These are phyloP conservation scores for Aspergillus flavus DNA, from an alignment of 2,329 filamentous ascomycete species.

Conservation along the genomic window DNA sequence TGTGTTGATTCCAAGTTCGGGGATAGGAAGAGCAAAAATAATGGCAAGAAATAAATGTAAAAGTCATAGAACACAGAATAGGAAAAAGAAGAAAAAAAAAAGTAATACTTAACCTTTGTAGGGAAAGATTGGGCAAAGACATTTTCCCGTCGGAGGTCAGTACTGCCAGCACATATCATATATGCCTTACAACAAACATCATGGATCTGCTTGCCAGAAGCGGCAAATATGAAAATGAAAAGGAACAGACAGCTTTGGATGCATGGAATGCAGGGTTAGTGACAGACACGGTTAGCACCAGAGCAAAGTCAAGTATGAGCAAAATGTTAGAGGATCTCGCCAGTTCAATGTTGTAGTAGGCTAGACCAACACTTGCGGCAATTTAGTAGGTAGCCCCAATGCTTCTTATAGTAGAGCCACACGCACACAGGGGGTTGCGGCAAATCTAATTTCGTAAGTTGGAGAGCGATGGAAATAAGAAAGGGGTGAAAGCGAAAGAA, in stretches of 20 bases:
- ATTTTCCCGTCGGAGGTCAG: neutral
- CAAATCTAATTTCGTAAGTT: neutral
- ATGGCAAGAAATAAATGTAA: neutral
- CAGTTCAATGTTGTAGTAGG: neutral
- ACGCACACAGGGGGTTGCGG: neutral
- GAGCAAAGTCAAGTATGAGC: slow-evolving; percentile 15
- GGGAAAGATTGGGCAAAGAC: neutral
- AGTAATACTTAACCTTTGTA: neutral
- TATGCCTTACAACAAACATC: neutral
- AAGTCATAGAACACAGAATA: neutral
- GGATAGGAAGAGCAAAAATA: neutral
- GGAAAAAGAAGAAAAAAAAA: neutral
- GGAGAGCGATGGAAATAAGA: neutral
- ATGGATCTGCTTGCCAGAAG: neutral
- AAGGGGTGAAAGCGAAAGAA: neutral
- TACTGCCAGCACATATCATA: neutral
- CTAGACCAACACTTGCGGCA: slow-evolving; percentile 9
- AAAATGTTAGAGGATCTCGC: slow-evolving; percentile 5
- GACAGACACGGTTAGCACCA: slow-evolving; percentile 6
- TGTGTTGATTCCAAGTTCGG: neutral
- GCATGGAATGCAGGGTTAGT: slow-evolving; percentile 1
- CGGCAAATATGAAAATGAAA: neutral
- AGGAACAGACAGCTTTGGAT: slow-evolving; percentile 3
- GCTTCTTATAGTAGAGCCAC: slow-evolving; percentile 3
- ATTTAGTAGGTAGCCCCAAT: slow-evolving; percentile 2